These are phyloP conservation scores for Ephemerocybe angulata DNA, from an alignment of 768 basidiomycete species.

Conservation along the genomic window DNA sequence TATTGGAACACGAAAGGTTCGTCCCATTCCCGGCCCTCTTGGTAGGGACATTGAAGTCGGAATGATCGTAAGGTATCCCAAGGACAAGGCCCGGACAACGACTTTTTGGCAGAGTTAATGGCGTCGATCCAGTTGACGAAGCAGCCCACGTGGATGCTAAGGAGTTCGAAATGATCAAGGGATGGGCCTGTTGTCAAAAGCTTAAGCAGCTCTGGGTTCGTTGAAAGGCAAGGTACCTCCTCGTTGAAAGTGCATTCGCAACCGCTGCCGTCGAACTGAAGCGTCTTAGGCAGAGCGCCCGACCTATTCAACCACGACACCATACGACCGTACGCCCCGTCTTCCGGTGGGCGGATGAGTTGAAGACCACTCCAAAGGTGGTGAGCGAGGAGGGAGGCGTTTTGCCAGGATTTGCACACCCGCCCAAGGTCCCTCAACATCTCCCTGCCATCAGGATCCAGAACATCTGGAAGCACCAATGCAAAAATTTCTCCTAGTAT, in stretches of 20 bases:
- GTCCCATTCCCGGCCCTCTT: too few relatives aligned
- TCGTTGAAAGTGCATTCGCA: too few relatives aligned
- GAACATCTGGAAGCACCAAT: background rate
- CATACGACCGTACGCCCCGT: background rate
- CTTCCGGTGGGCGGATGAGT: background rate
- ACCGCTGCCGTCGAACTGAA: background rate
- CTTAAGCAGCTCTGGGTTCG: background rate
- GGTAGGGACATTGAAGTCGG: background rate
- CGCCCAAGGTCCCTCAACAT: background rate
- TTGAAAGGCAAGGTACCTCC: background rate
- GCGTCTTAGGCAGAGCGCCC: background rate
- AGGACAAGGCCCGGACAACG: too few relatives aligned
- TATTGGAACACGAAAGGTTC: background rate
- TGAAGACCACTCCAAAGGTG: background rate
- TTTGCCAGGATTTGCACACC: background rate
- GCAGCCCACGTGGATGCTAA: background rate
- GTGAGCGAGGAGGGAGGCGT: background rate
- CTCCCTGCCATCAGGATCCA: background rate
- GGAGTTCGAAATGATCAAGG: background rate
- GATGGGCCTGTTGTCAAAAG: background rate
- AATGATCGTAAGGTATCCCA: background rate
- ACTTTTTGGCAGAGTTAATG: background rate
- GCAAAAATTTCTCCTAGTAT: background rate
- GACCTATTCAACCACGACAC: background rate
- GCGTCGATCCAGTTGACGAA: background rate